Evolutionary conservation across 2,329 filamentous ascomycete genomes (phyloP), one percentile per base, ranked within the genome.

Genomic region (Monosporascus sp.): DNA sequence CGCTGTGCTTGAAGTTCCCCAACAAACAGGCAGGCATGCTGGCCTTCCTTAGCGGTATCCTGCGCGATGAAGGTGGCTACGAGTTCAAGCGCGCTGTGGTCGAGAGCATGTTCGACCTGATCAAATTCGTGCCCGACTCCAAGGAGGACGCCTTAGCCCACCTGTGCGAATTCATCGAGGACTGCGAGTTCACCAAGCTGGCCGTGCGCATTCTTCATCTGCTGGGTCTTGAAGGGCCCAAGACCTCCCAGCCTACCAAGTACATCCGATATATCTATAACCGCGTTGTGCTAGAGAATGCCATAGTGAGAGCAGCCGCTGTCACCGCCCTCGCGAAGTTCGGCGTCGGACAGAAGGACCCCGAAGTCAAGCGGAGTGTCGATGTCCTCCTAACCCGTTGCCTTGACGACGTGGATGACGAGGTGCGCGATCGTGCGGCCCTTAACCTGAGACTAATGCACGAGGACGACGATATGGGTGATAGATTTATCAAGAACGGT

Each of bases 231-330:
- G 94, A 99, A 75, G 94, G 94, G 0, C 94, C 94, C 58, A 96
- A 94, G 76, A 97, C 93, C 3, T 86, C 89, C 17, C 90, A 97
- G 65, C 94, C 94, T 0, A 97, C 94, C 53, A 97, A 99, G 79
- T 99, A 97, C 71, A 96, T 99, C 63, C 89, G 94, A 54, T 99
- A 97, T 73, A 99, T 99, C 68, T 99, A 99, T 78, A 99, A 99
- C 77, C 85, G 94, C 55, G 93, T 99, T 22, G 94, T 99, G 17
- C 77, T 99, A 50, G 94, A 99, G 74, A 99, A 99, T 68, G 91
- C 94, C 41, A 91, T 97, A 58, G 92, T 99, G 20, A 84, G 94
- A 62, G 94, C 94, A 48, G 92, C 94, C 9, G 94, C 94, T 50
- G 95, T 97, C 24, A 97, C 94, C 24, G 94, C 94, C 3, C 75